These are phyloP conservation scores for Sutorius eximius DNA, from an alignment of 1,284 basidiomycete genomes.

Conservation along the genomic window DNA sequence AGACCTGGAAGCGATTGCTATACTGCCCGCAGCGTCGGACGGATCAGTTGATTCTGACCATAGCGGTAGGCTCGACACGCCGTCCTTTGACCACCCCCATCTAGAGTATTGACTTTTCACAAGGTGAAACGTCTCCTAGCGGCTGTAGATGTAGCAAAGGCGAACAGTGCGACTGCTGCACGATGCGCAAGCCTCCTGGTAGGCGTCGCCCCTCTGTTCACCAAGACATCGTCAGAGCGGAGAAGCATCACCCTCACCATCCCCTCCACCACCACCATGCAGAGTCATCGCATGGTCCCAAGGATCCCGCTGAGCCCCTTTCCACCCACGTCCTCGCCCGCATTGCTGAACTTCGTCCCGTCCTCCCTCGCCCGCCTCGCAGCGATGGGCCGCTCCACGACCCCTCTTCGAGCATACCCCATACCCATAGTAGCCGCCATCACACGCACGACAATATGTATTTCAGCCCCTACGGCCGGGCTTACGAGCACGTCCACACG, in stretches of 20 bases:
- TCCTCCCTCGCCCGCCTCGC: constrained; percentile 49
- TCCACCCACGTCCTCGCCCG: constrained; percentile 50
- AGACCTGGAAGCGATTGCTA: constrained; percentile 62
- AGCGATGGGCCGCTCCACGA: constrained; percentile 40
- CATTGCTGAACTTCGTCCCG: constrained; percentile 55
- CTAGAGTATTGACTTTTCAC: constrained; percentile 37
- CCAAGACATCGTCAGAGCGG: constrained; percentile 29
- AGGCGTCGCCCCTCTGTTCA: constrained; percentile 35
- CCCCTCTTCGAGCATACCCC: constrained; percentile 40
- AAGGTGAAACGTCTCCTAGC: constrained; percentile 43
- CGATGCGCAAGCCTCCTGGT: constrained; percentile 35
- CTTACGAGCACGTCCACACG: constrained; percentile 48
- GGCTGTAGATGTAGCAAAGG: constrained; percentile 48
- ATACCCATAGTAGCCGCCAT: constrained; percentile 39
- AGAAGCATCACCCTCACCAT: constrained; percentile 23
- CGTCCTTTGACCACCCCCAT: constrained; percentile 29
- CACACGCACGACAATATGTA: constrained; percentile 46
- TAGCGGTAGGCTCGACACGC: constrained; percentile 41
- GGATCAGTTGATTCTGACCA: constrained; percentile 50
- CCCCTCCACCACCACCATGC: constrained; percentile 17
- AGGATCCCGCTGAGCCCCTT: constrained; percentile 19
- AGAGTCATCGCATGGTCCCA: constrained; percentile 13
- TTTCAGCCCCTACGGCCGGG: constrained; percentile 63
- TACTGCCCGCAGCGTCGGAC: constrained; percentile 42
- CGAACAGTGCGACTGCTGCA: constrained; percentile 58